Evolutionary conservation across 1,139 yeast genomes (phyloP).

Genomic region (Taphrina communis): DNA sequence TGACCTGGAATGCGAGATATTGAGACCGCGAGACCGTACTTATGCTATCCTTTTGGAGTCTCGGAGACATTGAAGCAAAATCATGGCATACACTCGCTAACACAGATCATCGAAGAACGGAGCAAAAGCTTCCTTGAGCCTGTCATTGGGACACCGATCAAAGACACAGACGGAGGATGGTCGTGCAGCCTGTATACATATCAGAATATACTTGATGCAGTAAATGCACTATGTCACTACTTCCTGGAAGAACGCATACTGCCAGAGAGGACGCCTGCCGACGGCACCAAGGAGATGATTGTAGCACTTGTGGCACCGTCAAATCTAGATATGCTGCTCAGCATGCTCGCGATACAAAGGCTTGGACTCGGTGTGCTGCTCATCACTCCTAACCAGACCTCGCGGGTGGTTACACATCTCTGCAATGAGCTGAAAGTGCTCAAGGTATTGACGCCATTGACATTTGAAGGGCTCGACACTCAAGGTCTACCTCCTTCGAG

Average conservation of each 20-base stretch:
- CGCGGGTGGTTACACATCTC: conserved; percentile 11
- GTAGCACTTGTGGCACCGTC: conserved; percentile 34
- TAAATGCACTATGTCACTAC: conserved; percentile 26
- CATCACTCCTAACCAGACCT: conserved; percentile 24
- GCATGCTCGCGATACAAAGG: conserved; percentile 22
- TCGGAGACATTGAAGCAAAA: conserved; percentile 24
- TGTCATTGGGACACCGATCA: conserved; percentile 20
- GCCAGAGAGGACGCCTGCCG: conserved; percentile 18
- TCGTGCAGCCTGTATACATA: conserved; percentile 9
- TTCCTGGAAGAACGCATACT: background rate
- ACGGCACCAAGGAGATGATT: conserved; percentile 4
- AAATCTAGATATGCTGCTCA: conserved; percentile 17
- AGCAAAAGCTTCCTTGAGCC: conserved; percentile 17
- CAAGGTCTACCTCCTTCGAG: background rate
- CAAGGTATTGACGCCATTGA: conserved; percentile 12
- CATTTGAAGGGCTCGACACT: conserved; percentile 15
- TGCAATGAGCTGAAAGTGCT: conserved; percentile 16
- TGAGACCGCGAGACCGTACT: conserved; percentile 14
- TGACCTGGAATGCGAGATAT: conserved; percentile 7
- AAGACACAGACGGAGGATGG: conserved; percentile 5
- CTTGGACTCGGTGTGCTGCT: conserved; percentile 25
- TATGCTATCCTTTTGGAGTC: conserved; percentile 28
- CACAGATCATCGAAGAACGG: conserved; percentile 24
- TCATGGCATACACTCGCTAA: conserved; percentile 24
- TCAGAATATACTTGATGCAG: conserved; percentile 17